Conservation (phyloP, 352 stramenopile species). For the Pythium aristosporum region DNA sequence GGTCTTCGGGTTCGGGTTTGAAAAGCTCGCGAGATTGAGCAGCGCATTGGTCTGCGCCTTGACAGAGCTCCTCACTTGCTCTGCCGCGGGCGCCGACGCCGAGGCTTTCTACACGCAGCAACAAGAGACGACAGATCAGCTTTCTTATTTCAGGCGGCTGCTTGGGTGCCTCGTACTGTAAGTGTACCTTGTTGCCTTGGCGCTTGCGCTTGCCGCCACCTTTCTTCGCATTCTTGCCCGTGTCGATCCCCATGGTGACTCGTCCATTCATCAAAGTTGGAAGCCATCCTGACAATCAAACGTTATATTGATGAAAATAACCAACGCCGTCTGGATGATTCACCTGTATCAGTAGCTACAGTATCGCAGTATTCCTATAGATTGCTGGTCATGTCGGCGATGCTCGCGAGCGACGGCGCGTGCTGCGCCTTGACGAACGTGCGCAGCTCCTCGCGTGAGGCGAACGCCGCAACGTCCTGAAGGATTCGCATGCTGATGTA, state of each 20-base stretch:
- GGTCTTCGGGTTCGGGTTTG: constrained; percentile 83
- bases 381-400: constrained; percentile 14
- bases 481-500: constrained; percentile 52
- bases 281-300: constrained; percentile 17
- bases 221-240: constrained; percentile 7
- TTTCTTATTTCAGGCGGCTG: no score
- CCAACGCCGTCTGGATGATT: constrained; percentile 1
- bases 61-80: constrained; percentile 33
- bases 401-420: constrained; percentile 24
- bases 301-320: constrained; percentile 20
- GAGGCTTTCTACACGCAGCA: constrained; percentile 27
- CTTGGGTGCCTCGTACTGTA: not conserved
- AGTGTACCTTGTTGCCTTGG: constrained; percentile 14
- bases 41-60: constrained; percentile 72
- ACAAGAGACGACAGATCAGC: not conserved
- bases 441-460: constrained; percentile 24
- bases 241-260: constrained; percentile 18
- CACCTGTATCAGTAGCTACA: not conserved
- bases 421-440: constrained; percentile 27
- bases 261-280: constrained; percentile 1
- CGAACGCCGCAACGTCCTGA: constrained; percentile 34
- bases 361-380: not conserved
- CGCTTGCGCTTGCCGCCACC: constrained; percentile 22
- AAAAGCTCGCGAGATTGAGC: constrained; percentile 63
- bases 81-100: constrained; percentile 5